Evolutionary conservation across 148 eudicot genomes (phyloP).

Genomic region (Rhododendron kiyosumense): DNA sequence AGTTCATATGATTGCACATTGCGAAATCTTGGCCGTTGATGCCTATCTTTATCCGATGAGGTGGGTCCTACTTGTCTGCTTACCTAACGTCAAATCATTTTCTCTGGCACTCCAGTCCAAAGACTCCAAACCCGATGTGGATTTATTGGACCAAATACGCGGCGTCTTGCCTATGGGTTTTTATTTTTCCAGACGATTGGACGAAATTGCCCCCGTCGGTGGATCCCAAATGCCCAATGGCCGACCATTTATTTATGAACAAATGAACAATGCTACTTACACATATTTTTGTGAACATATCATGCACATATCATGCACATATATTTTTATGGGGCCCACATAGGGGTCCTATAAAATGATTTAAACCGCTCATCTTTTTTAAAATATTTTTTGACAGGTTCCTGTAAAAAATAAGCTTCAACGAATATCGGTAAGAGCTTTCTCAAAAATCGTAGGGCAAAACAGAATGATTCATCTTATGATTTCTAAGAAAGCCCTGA

Average conservation of each 20-base stretch:
- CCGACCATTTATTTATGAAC: background rate
- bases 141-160: constrained; percentile 16
- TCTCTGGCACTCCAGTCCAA: background rate
- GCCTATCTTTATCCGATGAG: constrained; percentile 19
- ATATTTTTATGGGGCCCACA: too few relatives aligned
- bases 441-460: too few relatives aligned
- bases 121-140: background rate
- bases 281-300: too few relatives aligned
- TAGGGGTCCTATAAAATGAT: too few relatives aligned
- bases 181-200: background rate
- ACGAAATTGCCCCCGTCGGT: constrained; percentile 2
- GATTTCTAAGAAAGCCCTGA: too few relatives aligned
- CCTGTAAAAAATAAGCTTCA: too few relatives aligned
- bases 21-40: constrained; percentile 17
- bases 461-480: too few relatives aligned
- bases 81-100: background rate
- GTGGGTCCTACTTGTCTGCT: constrained; percentile 19
- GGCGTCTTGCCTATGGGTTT: constrained; percentile 30
- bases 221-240: background rate
- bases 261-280: too few relatives aligned
- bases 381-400: too few relatives aligned
- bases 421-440: too few relatives aligned
- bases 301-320: too few relatives aligned
- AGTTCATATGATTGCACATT: constrained; percentile 10
- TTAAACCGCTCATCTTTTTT: too few relatives aligned